These are phyloP conservation scores for Staphylotrichum tortipilum DNA, from an alignment of 495 filamentous ascomycete genomes.

Conservation along the genomic window DNA sequence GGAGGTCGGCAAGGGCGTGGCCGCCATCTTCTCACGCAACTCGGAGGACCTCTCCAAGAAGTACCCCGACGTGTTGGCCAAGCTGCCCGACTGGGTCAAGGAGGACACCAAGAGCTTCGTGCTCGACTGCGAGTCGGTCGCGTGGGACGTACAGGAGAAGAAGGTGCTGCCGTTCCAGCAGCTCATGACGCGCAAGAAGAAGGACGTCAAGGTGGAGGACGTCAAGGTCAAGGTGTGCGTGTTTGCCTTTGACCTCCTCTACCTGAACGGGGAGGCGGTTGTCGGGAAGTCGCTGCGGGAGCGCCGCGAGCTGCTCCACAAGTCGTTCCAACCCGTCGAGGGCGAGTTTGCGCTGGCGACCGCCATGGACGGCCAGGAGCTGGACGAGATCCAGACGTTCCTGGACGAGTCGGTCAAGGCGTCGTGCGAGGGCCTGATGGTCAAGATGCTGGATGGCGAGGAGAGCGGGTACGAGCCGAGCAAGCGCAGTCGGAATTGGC, in stretches of 20 bases:
- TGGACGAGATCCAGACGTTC: slow-evolving; percentile 86
- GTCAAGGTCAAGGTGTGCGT: slow-evolving; percentile 96
- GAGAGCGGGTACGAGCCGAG: slow-evolving; percentile 92
- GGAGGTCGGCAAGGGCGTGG: slow-evolving; percentile 53
- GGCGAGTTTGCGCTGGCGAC: slow-evolving; percentile 91
- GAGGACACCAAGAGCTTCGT: slow-evolving; percentile 86
- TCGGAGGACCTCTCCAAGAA: slow-evolving; percentile 96
- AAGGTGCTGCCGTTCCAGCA: slow-evolving; percentile 95
- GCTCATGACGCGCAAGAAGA: slow-evolving; percentile 93
- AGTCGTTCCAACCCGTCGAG: slow-evolving; percentile 65
- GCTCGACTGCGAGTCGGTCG: slow-evolving; percentile 96
- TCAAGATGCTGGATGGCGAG: slow-evolving; percentile 92
- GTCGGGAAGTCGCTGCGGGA: slow-evolving; percentile 83
- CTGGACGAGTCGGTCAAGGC: slow-evolving; percentile 91
- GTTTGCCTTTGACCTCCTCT: slow-evolving; percentile 92
- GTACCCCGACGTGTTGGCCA: slow-evolving; percentile 88
- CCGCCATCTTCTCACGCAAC: slow-evolving; percentile 92
- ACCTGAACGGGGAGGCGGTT: slow-evolving; percentile 83
- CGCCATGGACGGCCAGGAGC: slow-evolving; percentile 72
- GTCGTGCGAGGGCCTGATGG: slow-evolving; percentile 95
- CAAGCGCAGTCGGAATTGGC: slow-evolving; percentile 93
- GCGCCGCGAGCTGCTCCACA: slow-evolving; percentile 65
- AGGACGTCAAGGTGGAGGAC: slow-evolving; percentile 95
- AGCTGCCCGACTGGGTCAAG: slow-evolving; percentile 83
- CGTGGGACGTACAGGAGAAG: slow-evolving; percentile 87